phyloP scores from a whole-genome alignment of 768 basidiomycete species.

The Leucosporidium yakuticum region DNA sequence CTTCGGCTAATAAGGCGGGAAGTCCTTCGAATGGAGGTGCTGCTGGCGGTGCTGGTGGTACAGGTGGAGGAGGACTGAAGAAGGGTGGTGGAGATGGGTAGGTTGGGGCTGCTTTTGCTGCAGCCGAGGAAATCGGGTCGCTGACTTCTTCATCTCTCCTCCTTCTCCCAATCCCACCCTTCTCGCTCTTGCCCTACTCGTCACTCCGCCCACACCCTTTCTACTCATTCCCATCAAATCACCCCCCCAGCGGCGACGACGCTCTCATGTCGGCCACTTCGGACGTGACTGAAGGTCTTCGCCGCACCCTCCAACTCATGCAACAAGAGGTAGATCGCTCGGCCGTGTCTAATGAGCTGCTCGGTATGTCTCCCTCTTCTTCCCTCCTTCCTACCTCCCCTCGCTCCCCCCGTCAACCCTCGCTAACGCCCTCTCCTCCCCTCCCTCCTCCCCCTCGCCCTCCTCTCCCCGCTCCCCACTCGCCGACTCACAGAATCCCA shows the following conservation, averaged over 20 bases:
- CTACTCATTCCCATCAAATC: too few relatives aligned
- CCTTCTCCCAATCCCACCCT: too few relatives aligned
- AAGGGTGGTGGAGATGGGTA: neutral
- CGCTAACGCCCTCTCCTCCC: too few relatives aligned
- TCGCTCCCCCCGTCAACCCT: too few relatives aligned
- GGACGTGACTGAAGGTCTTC: constrained; percentile 79
- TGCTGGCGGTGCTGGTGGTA: neutral
- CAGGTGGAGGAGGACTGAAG: neutral
- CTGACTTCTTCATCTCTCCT: too few relatives aligned
- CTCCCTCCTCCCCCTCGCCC: too few relatives aligned
- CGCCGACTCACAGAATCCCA: constrained; percentile 57
- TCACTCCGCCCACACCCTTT: too few relatives aligned
- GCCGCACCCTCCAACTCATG: constrained; percentile 78
- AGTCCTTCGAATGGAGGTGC: neutral
- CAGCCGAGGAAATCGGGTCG: too few relatives aligned
- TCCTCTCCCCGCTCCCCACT: neutral
- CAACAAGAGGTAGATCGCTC: constrained; percentile 86
- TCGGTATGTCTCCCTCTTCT: constrained; percentile 53
- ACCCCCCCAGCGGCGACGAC: constrained; percentile 58
- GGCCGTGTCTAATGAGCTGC: constrained; percentile 74
- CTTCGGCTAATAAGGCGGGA: neutral
- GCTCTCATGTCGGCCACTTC: constrained; percentile 79
- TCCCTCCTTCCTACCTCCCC: neutral
- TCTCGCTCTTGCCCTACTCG: neutral
- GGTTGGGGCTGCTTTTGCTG: too few relatives aligned